Percentiles rank a stretch among this genome's conserved stretches.
Conservation (phyloP, 352 stramenopile genomes). For the Globisporangium carolinianum region DNA sequence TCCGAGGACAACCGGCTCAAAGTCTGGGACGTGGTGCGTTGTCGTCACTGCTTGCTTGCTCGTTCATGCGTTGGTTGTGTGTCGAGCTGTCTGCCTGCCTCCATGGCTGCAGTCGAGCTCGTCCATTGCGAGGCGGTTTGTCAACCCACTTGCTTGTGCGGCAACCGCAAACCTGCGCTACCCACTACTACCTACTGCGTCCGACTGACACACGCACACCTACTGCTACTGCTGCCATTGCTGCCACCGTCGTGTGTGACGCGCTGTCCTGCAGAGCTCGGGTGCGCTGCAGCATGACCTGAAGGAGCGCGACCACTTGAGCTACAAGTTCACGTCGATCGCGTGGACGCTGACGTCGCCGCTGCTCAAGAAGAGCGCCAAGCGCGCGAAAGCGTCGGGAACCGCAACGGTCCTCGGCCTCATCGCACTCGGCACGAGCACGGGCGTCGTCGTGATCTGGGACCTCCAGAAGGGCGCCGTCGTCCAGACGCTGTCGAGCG, state of each 20-base stretch:
- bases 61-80: too few species aligned
- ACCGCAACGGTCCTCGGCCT: constrained; percentile 26
- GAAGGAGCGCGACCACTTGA: constrained; percentile 79
- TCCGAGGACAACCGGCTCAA: constrained; percentile 79
- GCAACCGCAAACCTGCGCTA: not conserved
- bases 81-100: not conserved
- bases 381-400: constrained; percentile 30
- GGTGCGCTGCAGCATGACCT: constrained; percentile 66
- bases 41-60: constrained; percentile 1
- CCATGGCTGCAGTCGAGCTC: not conserved
- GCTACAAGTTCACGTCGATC: constrained; percentile 74
- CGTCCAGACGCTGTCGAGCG: constrained; percentile 42
- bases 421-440: constrained; percentile 67
- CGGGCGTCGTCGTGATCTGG: constrained; percentile 60
- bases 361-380: constrained; percentile 30
- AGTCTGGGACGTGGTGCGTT: constrained; percentile 68
- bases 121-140: not conserved
- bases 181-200: not conserved
- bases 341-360: constrained; percentile 49
- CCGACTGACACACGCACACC: not conserved
- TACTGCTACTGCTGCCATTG: not conserved
- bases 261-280: constrained; percentile 19
- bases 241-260: too few species aligned
- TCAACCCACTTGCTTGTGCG: not conserved
- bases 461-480: constrained; percentile 66